phyloP scores from a whole-genome alignment of 2,329 filamentous ascomycete genomes.

The Fusarium sacchari region DNA sequence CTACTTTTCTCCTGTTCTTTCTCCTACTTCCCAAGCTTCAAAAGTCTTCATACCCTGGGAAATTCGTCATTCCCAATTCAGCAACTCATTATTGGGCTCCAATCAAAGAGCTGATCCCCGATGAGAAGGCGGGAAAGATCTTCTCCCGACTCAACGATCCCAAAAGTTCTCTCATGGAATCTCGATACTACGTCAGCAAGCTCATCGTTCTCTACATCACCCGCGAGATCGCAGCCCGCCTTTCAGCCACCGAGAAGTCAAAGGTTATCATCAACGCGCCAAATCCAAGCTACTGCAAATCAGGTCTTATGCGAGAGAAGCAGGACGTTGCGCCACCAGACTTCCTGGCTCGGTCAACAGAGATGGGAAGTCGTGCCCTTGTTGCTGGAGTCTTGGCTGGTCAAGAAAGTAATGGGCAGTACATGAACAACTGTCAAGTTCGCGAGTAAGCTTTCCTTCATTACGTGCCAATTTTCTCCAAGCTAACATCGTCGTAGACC shows the following conservation, averaged over 20 bases:
- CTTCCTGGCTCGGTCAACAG: constrained; percentile 55
- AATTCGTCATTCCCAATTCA: constrained; percentile 38
- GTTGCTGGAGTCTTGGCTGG: constrained; percentile 46
- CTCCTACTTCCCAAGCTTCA: constrained; percentile 38
- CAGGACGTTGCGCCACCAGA: neutral
- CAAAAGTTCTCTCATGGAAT: constrained; percentile 40
- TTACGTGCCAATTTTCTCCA: accelerated
- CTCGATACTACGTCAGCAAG: constrained; percentile 48
- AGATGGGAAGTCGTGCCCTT: constrained; percentile 54
- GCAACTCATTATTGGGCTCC: constrained; percentile 43
- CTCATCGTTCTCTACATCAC: constrained; percentile 46
- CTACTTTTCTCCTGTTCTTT: constrained; percentile 35
- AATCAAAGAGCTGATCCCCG: constrained; percentile 35
- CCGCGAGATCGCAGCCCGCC: constrained; percentile 44
- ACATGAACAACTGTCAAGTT: constrained; percentile 47
- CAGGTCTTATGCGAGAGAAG: constrained; percentile 40
- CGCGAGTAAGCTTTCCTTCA: constrained; percentile 18
- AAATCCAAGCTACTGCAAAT: constrained; percentile 56
- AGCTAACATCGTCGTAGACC: constrained; percentile 14
- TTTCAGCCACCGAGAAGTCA: neutral
- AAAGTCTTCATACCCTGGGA: constrained; percentile 33
- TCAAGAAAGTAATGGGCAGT: constrained; percentile 48
- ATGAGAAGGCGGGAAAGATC: constrained; percentile 20
- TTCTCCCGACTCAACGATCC: constrained; percentile 47
- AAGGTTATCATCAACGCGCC: constrained; percentile 51